Evolutionary conservation across 768 basidiomycete genomes (phyloP).

Genomic region (Pulveroboletus frians): DNA sequence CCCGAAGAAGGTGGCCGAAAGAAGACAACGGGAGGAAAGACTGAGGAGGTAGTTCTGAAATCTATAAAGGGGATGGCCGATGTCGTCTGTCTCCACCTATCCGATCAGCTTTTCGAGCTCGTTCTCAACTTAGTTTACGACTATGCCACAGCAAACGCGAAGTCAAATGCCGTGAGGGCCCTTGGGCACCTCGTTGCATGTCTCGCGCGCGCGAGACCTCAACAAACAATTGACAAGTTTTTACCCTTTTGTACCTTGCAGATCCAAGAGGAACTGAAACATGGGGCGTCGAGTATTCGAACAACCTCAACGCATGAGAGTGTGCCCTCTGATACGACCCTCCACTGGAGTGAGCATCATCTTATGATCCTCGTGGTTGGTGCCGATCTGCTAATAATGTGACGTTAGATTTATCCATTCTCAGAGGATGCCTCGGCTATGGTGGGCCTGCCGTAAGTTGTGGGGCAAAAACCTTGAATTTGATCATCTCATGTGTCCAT

Average conservation of each 20-base stretch:
- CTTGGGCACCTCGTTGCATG: constrained; percentile 86
- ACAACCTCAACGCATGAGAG: constrained; percentile 73
- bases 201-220: constrained; percentile 72
- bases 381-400: constrained; percentile 1
- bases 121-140: constrained; percentile 80
- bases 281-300: constrained; percentile 83
- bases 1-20: constrained; percentile 91
- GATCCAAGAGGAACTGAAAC: constrained; percentile 80
- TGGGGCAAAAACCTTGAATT: background rate
- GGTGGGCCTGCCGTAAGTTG: constrained; percentile 56
- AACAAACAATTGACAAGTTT: constrained; percentile 74
- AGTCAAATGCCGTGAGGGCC: constrained; percentile 86
- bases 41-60: constrained; percentile 70
- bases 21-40: constrained; percentile 80
- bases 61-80: constrained; percentile 78
- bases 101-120: constrained; percentile 69
- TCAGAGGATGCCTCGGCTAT: constrained; percentile 77
- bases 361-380: background rate
- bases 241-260: constrained; percentile 69
- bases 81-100: constrained; percentile 67
- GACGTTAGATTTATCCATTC: constrained; percentile 64
- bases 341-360: constrained; percentile 79
- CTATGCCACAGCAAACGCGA: constrained; percentile 84
- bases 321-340: constrained; percentile 77
- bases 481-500: constrained; percentile 3